Evolutionary conservation across 2,329 filamentous ascomycete genomes (phyloP), one percentile per base, ranked within the genome.

Genomic region (Chaetomium strumarium): DNA sequence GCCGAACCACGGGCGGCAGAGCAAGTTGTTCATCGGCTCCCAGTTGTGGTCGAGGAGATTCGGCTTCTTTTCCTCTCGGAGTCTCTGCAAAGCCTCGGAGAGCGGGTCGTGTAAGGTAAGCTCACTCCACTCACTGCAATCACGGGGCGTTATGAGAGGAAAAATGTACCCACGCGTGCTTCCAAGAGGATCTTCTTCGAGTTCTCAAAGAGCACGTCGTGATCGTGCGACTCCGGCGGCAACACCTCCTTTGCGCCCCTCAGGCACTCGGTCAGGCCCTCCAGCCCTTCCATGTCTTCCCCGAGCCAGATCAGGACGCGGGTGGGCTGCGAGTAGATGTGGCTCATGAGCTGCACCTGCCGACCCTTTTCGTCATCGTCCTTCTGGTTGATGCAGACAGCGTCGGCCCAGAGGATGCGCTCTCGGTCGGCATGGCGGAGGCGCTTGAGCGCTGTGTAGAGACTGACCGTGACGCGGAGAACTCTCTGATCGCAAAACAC

Each of bases 11-110:
- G 47, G 47, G 6, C 39, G 39, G 10, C 7, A 36, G 14, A 49
- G 11, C 2, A 49, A 19, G 14, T 24, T 42, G 5, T 9, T 31
- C 4, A 49, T 43, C 9, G 39, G 47, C 2, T 31, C 39, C 47
- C 47, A 49, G 31, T 49, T 31, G 14, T 49, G 30, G 19, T 43
- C 39, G 14, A 16, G n/a, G n/a, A 49, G 17, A 31, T 49, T 49
- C 14, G 47, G 47, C 39, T 49, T 43, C 9, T 14, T 19, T 11
- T 42, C 47, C n/a, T n/a, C 13, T 16, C 38, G 39, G 1, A 42
- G 39, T 17, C 20, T 19, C 47, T 49, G 11, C 11, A 31, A 31
- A 8, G 24, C 19, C 30, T 14, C n/a, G 7, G 24, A 24, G 7
- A 24, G n/a, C n/a, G n/a, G 24, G 24, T 7, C 24, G 24, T 7